A percentile compares a stretch with the other conserved stretches of the same genome.
These are phyloP conservation scores for Lipomyces yamadae DNA, from an alignment of 805 yeast genomes.

Conservation along the genomic window DNA sequence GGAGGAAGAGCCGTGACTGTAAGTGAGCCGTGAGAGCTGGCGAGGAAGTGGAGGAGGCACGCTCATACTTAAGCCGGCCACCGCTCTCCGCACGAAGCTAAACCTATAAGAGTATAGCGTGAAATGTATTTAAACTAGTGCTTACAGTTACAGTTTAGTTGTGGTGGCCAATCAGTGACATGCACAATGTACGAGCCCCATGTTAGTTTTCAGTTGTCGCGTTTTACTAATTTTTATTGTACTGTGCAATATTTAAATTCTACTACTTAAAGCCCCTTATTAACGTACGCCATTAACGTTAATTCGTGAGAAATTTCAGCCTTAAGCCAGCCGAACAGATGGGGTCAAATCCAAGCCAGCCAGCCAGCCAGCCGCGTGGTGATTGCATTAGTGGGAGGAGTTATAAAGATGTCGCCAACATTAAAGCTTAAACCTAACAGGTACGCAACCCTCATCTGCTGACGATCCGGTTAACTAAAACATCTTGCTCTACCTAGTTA, in stretches of 20 bases:
- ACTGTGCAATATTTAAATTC: not conserved
- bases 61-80: not conserved
- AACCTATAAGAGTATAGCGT: fast-evolving
- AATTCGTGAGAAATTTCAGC: not conserved
- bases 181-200: not conserved
- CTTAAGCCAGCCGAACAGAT: too few relatives aligned
- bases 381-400: too few relatives aligned
- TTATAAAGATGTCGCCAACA: not conserved
- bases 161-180: not conserved
- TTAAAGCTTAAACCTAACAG: constrained; percentile 1
- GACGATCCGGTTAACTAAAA: not conserved
- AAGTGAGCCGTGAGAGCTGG: not conserved
- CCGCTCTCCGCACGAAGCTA: not conserved
- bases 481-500: too few relatives aligned
- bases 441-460: not conserved
- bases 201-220: not conserved
- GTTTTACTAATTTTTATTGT: not conserved
- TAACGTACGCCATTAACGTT: not conserved
- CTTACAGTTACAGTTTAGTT: not conserved
- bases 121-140: not conserved
- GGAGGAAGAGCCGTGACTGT: not conserved
- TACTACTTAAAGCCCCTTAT: not conserved
- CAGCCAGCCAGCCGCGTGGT: not conserved
- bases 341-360: not conserved
- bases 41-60: constrained; percentile 1